Conservation (phyloP, 2,329 filamentous ascomycete genomes). For the Talaromyces sp. region DNA sequence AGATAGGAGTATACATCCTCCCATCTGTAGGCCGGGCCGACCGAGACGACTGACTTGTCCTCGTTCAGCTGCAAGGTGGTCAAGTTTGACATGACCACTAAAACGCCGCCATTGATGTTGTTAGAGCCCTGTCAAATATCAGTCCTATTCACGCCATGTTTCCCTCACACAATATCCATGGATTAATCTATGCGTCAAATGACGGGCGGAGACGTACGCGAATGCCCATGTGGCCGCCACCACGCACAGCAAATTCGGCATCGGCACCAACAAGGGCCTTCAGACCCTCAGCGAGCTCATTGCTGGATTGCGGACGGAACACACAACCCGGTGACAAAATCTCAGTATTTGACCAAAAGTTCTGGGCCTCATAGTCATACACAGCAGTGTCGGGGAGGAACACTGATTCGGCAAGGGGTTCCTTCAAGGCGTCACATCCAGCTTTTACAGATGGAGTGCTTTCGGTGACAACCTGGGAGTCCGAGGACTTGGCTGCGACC, state of each 20-base stretch:
- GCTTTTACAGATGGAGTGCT: not conserved
- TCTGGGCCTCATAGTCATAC: conserved; percentile 34
- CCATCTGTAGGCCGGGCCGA: conserved; percentile 38
- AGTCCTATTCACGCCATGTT: not conserved
- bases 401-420: conserved; percentile 20
- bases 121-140: conserved; percentile 30
- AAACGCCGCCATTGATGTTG: conserved; percentile 38
- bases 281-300: conserved; percentile 29
- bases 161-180: too few species aligned
- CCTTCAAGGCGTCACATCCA: conserved; percentile 24
- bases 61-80: conserved; percentile 30
- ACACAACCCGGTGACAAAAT: conserved; percentile 36
- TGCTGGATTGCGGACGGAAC: conserved; percentile 34
- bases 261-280: conserved; percentile 21
- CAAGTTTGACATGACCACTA: conserved; percentile 37
- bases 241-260: conserved; percentile 36
- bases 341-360: conserved; percentile 43
- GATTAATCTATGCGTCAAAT: too few species aligned
- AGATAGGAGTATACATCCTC: conserved; percentile 38
- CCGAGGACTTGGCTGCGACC: conserved; percentile 6
- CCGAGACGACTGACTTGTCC: conserved; percentile 31
- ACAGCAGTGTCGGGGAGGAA: conserved; percentile 27
- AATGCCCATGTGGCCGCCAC: conserved; percentile 40
- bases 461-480: not conserved
- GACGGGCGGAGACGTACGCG: conserved; percentile 17